Base-by-base conservation (phyloP, 2,329 filamentous ascomycete genomes). In the Pseudogymnoascus sp. region DNA sequence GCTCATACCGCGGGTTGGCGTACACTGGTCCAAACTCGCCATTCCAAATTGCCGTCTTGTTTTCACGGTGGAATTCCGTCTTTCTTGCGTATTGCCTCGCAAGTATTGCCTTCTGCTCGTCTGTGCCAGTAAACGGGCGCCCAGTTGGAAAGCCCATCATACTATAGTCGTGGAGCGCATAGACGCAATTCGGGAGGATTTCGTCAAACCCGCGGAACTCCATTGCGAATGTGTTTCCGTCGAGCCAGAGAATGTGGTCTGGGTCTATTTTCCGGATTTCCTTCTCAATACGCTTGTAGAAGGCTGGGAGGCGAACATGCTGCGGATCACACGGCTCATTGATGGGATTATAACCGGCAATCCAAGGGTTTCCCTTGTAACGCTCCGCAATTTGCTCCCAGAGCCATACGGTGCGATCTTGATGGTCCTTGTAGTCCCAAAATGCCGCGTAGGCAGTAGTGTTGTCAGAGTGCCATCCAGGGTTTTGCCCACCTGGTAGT, bases 261-360 rank as follows among this genome's bases (percentile, higher is more conserved):
- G 77, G 75, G 66, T 82, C 80, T 14, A 81, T 70, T 8, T 71
- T 70, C 1, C 80, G 74, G 63, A 82, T 80, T 2, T 75, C 77
- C 43, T 77, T 77, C 67, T 81, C 80, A 0, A 80, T 68, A 0
- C 79, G 72, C 4, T 77, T 74, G 66, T 82, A 82, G 69, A 79
- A 82, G 0, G 73, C 74, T 6, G 76, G 77, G 0, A 82, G 74
- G 1, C 79, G 74, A 45, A 74, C 71, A 65, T 82, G 79, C 62
- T 78, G 68, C 0, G 80, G 77, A 66, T 82, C 80, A 62, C 76
- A 78, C 2, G 80, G 80, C 68, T 82, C 80, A 66, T 83, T 82
- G 41, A 82, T 76, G 2, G 79, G 79, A 64, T 82, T 82, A 67
- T 82, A 83, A 1, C 80, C 80, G 3, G 80, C 80, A n/a, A 81